Percentiles rank a stretch among this genome's conserved stretches.
These are phyloP conservation scores for Metarhizium humberi DNA, from an alignment of 2,329 filamentous ascomycete genomes.

Conservation along the genomic window DNA sequence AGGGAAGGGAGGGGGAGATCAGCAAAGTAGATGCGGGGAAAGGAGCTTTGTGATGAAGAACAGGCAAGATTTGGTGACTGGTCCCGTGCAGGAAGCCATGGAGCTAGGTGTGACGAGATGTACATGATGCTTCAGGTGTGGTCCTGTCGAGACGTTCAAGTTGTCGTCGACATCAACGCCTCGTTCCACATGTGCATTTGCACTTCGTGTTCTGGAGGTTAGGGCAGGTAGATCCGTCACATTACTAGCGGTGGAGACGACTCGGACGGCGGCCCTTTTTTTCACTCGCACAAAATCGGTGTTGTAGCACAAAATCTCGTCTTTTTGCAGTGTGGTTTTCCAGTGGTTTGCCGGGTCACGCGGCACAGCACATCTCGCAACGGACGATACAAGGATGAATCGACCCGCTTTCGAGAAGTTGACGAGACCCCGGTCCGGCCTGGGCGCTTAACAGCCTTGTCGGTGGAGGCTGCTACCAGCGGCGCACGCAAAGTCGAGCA, in stretches of 20 bases:
- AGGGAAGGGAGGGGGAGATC: neutral
- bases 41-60: slow-evolving; percentile 2
- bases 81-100: neutral
- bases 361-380: neutral
- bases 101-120: slow-evolving; percentile 1
- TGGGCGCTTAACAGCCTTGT: slow-evolving; percentile 38
- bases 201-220: neutral
- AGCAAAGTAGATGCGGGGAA: neutral
- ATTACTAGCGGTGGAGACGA: neutral
- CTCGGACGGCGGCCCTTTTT: neutral
- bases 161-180: neutral
- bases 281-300: neutral
- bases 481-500: neutral
- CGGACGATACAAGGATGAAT: slow-evolving; percentile 1
- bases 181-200: neutral
- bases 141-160: neutral
- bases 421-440: slow-evolving; percentile 28
- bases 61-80: neutral
- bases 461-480: slow-evolving; percentile 25
- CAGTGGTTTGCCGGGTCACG: neutral
- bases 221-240: neutral
- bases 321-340: neutral
- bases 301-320: neutral
- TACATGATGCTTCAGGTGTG: neutral
- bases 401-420: slow-evolving; percentile 9